A percentile compares a stretch with the other conserved stretches of the same genome.
Evolutionary conservation across 257 asterid genomes (phyloP).

Genomic region (Forsythia suspensa): DNA sequence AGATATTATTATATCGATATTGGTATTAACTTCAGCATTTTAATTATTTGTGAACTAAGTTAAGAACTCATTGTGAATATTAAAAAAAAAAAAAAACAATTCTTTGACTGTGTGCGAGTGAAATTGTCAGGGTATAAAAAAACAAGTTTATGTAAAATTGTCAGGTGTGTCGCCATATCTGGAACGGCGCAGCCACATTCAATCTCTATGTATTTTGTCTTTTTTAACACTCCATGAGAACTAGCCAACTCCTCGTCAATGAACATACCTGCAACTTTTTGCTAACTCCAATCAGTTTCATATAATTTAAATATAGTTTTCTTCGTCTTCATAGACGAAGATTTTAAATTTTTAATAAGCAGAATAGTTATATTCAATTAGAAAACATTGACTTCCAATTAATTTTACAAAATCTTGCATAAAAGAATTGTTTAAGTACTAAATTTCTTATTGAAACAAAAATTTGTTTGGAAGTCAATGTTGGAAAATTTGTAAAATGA

Average conservation of each 20-base stretch:
- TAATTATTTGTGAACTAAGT: not conserved
- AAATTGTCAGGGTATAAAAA: not conserved
- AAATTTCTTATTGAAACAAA: too few relatives aligned
- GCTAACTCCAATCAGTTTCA: not conserved
- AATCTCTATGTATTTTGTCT: conserved; percentile 26
- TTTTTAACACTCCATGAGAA: conserved; percentile 13
- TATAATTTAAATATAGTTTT: too few relatives aligned
- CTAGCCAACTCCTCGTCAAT: not conserved
- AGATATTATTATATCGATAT: not conserved
- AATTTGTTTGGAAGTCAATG: too few relatives aligned
- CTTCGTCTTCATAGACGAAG: too few relatives aligned
- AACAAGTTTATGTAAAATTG: not conserved
- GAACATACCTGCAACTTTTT: conserved; percentile 10
- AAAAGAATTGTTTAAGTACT: too few relatives aligned
- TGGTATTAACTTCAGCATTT: not conserved
- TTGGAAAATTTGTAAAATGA: too few relatives aligned
- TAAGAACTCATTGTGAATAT: too few relatives aligned
- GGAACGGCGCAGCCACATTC: conserved; percentile 36
- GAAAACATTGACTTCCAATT: too few relatives aligned
- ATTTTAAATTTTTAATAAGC: too few relatives aligned
- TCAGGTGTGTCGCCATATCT: conserved; percentile 38
- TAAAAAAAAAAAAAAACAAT: too few relatives aligned
- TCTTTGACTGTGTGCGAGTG: not conserved
- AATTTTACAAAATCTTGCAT: too few relatives aligned
- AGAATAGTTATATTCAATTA: too few relatives aligned